A percentile compares a stretch with the other conserved stretches of the same genome.
Evolutionary conservation across 108 stramenopile species (phyloP).

Genomic region (Pelagomonas calceolata): DNA sequence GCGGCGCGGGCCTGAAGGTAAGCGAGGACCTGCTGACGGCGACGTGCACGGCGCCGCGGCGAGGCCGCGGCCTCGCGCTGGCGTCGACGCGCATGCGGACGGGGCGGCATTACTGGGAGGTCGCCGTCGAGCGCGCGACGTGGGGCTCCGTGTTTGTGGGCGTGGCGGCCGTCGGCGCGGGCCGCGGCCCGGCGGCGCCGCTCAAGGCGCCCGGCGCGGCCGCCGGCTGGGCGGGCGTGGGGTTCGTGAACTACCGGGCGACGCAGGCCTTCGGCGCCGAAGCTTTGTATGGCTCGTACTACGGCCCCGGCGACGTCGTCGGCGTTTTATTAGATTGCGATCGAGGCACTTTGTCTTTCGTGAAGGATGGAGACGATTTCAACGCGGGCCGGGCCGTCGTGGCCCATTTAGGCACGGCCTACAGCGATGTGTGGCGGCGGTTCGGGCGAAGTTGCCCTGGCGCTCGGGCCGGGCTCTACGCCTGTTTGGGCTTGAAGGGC

Average conservation of each 20-base stretch:
- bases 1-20: background rate
- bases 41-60: constrained; percentile 4
- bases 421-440: constrained; percentile 60
- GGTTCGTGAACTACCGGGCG: constrained; percentile 83
- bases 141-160: constrained; percentile 83
- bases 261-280: constrained; percentile 75
- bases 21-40: constrained; percentile 4
- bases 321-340: constrained; percentile 90
- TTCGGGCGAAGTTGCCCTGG: too few species aligned
- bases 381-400: constrained; percentile 31
- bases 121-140: constrained; percentile 78
- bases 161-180: constrained; percentile 20
- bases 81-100: constrained; percentile 32
- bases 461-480: too few species aligned
- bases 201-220: too few species aligned
- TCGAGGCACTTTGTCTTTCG: constrained; percentile 75
- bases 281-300: constrained; percentile 77
- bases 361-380: constrained; percentile 61
- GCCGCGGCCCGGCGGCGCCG: too few species aligned
- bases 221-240: constrained; percentile 22
- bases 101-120: constrained; percentile 92
- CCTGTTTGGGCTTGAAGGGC: constrained; percentile 60
- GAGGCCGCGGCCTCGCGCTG: constrained; percentile 9
- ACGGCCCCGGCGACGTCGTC: constrained; percentile 75
- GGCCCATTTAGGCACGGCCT: constrained; percentile 88